These are phyloP conservation scores for Extremus antarcticus DNA, from an alignment of 495 filamentous ascomycete genomes.

Conservation along the genomic window DNA sequence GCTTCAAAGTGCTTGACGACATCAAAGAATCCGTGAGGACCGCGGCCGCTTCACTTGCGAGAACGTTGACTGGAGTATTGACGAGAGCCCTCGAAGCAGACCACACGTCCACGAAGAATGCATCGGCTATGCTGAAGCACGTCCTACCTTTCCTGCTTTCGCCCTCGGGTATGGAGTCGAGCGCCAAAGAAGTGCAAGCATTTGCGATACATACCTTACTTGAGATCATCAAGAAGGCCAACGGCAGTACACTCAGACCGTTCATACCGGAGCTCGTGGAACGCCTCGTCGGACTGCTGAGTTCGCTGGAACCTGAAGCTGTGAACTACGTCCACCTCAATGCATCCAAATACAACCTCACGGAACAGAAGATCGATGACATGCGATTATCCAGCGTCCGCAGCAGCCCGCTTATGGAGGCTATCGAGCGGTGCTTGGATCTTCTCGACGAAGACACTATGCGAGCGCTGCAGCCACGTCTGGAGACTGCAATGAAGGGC, in stretches of 20 bases:
- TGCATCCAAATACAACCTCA: constrained; percentile 73
- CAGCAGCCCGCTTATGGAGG: constrained; percentile 83
- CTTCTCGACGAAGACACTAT: constrained; percentile 69
- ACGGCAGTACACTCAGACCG: constrained; percentile 55
- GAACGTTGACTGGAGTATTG: constrained; percentile 67
- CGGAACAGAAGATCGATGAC: constrained; percentile 76
- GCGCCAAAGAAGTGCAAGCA: constrained; percentile 69
- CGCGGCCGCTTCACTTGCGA: constrained; percentile 70
- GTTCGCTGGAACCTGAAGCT: constrained; percentile 71
- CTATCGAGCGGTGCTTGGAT: constrained; percentile 81
- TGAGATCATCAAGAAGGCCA: constrained; percentile 76
- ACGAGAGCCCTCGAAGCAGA: constrained; percentile 78
- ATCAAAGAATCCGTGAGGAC: constrained; percentile 81
- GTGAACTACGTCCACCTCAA: constrained; percentile 90
- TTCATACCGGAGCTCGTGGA: constrained; percentile 75
- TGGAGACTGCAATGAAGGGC: constrained; percentile 70
- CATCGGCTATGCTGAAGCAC: constrained; percentile 65
- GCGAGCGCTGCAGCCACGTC: constrained; percentile 53
- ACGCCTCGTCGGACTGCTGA: constrained; percentile 66
- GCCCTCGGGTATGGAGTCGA: constrained; percentile 76
- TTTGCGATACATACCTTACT: constrained; percentile 58
- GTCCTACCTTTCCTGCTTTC: constrained; percentile 86
- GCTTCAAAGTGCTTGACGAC: constrained; percentile 83
- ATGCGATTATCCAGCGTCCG: constrained; percentile 67
- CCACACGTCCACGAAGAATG: constrained; percentile 53